Base-by-base conservation (phyloP, 148 eudicot genomes). In the Linanthus parryae region DNA sequence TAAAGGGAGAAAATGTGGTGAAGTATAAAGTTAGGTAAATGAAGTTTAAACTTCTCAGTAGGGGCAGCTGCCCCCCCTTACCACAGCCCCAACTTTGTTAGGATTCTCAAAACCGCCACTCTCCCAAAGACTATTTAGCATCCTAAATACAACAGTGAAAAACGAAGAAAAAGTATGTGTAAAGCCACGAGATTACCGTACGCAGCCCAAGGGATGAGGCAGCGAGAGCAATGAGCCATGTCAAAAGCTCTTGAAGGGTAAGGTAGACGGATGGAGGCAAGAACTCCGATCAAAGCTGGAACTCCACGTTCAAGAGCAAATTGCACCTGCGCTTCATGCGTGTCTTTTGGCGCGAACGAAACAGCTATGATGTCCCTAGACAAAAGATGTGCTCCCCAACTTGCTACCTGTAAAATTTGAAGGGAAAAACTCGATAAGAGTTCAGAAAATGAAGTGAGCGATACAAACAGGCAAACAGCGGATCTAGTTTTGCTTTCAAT, bases 311-410 rank as follows among this genome's bases (percentile, higher is more conserved):
- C 96, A 0, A 92, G 79, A 8, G 98, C 98, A 44, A 92, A 87
- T 36, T 84, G 96, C 8, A 87, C 98, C 33, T 87, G 96, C 10
- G 98, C 96, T 62, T 66, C 88, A 44, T 87, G 98, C 0, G 94
- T 79, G 62, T 92, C 98, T 59, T 75, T 79, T 20, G 98, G 98
- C 39, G 96, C 98, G 66, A 92, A 87, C 13, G 98, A 92, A 66
- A 87, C 54, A 4, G 96, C 39, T 37, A 82, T 20, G 15, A 92
- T 79, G 66, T 84, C 49, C 31, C 88, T 76, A 2, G 90, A 79
- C 55, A 81, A 29, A 13, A 92, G 75, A 50, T 84, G 81, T 3
- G 98, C 96, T 39, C 96, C 96, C 61, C 71, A 92, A 56, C 98
- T 92, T 0, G 98, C 98, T 46, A 92, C 96, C 98, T 92, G 59